These are phyloP conservation scores for Arctium lappa DNA, from an alignment of 129 eudicot species.

Conservation along the genomic window DNA sequence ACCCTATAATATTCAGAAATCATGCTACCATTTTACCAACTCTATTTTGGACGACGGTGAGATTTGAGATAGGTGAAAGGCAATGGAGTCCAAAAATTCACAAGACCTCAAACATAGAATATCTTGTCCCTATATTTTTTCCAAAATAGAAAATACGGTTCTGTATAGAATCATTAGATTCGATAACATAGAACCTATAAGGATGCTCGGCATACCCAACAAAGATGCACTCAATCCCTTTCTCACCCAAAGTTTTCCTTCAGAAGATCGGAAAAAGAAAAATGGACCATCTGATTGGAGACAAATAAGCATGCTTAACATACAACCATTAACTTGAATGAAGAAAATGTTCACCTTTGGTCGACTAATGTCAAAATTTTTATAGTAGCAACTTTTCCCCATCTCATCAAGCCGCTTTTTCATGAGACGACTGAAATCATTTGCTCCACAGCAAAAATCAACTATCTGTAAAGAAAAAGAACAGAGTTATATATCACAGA, in stretches of 20 bases:
- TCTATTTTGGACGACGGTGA: too few species aligned
- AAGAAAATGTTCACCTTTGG: slow-evolving; percentile 52
- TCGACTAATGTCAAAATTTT: slow-evolving; percentile 61
- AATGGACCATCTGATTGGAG: background rate
- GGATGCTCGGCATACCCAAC: background rate
- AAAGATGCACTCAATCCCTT: background rate
- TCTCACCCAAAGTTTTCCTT: background rate
- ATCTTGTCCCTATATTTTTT: background rate
- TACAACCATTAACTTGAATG: background rate
- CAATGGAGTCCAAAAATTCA: too few species aligned
- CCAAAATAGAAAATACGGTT: background rate
- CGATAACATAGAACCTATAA: background rate
- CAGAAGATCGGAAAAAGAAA: background rate
- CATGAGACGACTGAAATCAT: slow-evolving; percentile 80
- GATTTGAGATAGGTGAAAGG: too few species aligned
- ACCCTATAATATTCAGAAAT: too few species aligned
- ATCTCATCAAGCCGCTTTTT: slow-evolving; percentile 63
- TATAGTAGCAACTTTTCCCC: slow-evolving; percentile 63
- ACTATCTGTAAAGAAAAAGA: slow-evolving; percentile 51
- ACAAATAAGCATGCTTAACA: background rate
- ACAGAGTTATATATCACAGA: background rate
- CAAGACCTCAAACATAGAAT: too few species aligned
- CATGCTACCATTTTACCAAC: too few species aligned
- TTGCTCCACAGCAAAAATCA: slow-evolving; percentile 94
- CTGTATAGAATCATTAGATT: background rate